These are phyloP conservation scores for Penicillium sclerotigenum DNA, from an alignment of 2,329 filamentous ascomycete species.

Conservation along the genomic window DNA sequence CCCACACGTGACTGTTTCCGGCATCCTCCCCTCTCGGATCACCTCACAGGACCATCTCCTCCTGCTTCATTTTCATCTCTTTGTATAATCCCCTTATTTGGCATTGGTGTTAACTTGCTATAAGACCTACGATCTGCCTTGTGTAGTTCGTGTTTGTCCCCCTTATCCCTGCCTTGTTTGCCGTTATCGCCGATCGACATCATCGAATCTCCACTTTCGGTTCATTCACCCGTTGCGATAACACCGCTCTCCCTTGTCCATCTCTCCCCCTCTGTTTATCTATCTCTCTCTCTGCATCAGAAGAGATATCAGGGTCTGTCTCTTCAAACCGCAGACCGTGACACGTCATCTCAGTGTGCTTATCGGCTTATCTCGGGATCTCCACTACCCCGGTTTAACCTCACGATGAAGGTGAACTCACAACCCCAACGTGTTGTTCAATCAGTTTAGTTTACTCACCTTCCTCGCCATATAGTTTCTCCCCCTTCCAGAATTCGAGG, in stretches of 20 bases:
- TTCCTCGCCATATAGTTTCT: conserved; percentile 65
- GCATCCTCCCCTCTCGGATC: conserved; percentile 16
- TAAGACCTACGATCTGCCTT: conserved; percentile 11
- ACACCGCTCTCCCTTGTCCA: background rate
- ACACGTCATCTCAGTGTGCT: background rate
- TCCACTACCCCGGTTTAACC: conserved; percentile 3
- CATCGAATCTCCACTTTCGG: conserved; percentile 12
- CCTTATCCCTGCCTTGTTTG: conserved; percentile 20
- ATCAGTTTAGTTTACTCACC: background rate
- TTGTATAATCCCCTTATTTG: conserved; percentile 39
- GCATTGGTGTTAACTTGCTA: background rate
- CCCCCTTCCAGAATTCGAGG: conserved; percentile 84
- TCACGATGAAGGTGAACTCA: conserved; percentile 11
- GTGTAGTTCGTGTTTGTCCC: conserved; percentile 11
- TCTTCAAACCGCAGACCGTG: background rate
- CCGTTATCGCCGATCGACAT: conserved; percentile 44
- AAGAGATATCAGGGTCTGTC: background rate
- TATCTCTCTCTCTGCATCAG: background rate
- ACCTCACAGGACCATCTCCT: conserved; percentile 3
- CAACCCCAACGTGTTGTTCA: conserved; percentile 2
- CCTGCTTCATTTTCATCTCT: conserved; percentile 13
- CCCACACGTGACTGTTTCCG: conserved; percentile 38
- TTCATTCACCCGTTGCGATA: conserved; percentile 5
- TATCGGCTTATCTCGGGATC: conserved; percentile 9
- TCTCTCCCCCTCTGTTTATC: background rate